Evolutionary conservation across 495 filamentous ascomycete species (phyloP).

Genomic region (Penicillium cataractarum): DNA sequence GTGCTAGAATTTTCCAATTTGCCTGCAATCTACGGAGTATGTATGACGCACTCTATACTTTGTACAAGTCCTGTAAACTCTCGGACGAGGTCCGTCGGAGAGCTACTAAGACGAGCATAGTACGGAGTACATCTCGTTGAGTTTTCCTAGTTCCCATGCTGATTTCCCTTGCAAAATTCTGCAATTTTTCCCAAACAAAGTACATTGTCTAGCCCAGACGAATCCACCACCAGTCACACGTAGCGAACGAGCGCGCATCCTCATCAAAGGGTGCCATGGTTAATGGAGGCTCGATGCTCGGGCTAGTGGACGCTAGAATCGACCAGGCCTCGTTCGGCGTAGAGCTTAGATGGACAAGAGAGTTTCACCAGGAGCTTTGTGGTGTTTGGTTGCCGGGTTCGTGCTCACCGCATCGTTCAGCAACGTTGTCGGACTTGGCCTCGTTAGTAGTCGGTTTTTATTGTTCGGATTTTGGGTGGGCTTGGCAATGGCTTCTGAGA

Average conservation of each 20-base stretch:
- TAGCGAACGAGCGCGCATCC: constrained; percentile 26
- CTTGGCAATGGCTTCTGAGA: neutral
- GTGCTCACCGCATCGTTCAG: constrained; percentile 23
- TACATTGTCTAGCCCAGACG: constrained; percentile 2
- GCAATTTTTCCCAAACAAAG: constrained; percentile 7
- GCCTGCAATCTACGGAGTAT: neutral
- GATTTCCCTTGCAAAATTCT: constrained; percentile 1
- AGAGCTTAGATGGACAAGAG: constrained; percentile 28
- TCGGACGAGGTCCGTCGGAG: constrained; percentile 5
- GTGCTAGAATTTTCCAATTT: neutral
- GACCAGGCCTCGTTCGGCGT: constrained; percentile 17
- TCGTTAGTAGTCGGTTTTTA: neutral
- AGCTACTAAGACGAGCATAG: neutral
- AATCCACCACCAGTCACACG: constrained; percentile 21
- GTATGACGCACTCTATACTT: neutral
- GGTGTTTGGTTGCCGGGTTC: neutral
- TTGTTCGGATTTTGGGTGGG: neutral
- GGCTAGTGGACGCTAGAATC: constrained; percentile 34
- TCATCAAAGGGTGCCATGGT: constrained; percentile 39
- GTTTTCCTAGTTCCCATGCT: neutral
- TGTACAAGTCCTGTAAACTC: neutral
- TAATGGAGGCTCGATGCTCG: constrained; percentile 14
- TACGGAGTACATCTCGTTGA: neutral
- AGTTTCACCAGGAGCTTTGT: constrained; percentile 12
- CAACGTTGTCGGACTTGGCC: constrained; percentile 1